Evolutionary conservation across 2,329 filamentous ascomycete genomes (phyloP).

Genomic region (Fusarium incarnatum): DNA sequence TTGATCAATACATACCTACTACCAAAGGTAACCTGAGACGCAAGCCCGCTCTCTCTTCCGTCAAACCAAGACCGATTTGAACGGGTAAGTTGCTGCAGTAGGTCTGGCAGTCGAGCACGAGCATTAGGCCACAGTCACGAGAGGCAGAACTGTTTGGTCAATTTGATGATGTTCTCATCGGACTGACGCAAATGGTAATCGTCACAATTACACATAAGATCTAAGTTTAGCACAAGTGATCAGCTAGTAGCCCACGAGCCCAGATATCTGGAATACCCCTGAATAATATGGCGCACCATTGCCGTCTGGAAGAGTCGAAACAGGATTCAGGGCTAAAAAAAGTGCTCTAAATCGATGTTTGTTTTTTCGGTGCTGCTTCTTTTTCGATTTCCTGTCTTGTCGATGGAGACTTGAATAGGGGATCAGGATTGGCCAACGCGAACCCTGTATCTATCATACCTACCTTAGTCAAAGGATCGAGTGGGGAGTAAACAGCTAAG

Average conservation of each 20-base stretch:
- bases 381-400: conserved; percentile 21
- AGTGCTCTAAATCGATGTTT: conserved; percentile 10
- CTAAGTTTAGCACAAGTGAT: conserved; percentile 10
- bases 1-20: background rate
- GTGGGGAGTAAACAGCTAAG: background rate
- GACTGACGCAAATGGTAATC: background rate
- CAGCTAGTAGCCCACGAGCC: background rate
- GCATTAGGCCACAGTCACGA: background rate
- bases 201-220: background rate
- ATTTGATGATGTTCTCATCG: background rate
- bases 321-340: background rate
- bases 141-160: background rate
- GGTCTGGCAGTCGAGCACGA: background rate
- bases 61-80: background rate
- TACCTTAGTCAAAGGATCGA: conserved; percentile 3
- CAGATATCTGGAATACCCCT: background rate
- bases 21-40: background rate
- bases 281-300: background rate
- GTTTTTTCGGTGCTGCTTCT: conserved; percentile 4
- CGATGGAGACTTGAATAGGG: background rate
- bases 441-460: background rate
- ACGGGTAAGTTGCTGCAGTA: conserved; percentile 4
- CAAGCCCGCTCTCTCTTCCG: background rate
- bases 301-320: background rate
- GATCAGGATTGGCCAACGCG: conserved; percentile 20